Evolutionary conservation across 306 rosid species (phyloP).

Genomic region (Prunus kanzakura): DNA sequence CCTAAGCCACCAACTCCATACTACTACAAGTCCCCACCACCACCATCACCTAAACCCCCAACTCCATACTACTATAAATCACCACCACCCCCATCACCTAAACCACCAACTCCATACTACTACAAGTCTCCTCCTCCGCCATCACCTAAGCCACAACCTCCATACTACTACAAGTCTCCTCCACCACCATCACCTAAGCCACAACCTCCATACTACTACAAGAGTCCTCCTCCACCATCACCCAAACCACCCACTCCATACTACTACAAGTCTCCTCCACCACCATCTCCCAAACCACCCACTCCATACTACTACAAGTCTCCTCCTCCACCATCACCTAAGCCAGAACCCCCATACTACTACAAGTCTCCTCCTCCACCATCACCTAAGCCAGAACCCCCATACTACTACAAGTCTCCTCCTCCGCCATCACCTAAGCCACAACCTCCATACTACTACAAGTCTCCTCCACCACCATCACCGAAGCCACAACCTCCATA

Average conservation of each 20-base stretch:
- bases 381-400: not conserved
- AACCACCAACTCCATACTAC: not conserved
- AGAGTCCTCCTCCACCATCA: constrained; percentile 23
- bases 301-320: constrained; percentile 43
- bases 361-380: constrained; percentile 45
- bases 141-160: constrained; percentile 10
- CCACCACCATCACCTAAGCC: constrained; percentile 36
- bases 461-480: not conserved
- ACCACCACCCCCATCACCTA: not conserved
- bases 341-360: constrained; percentile 13
- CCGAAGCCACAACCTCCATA: not conserved
- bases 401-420: constrained; percentile 15
- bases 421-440: not conserved
- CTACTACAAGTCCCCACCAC: not conserved
- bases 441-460: not conserved
- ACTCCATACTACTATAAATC: not conserved
- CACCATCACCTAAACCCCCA: not conserved
- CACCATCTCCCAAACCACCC: constrained; percentile 16
- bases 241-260: not conserved
- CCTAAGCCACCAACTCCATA: not conserved
- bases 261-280: constrained; percentile 15
- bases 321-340: constrained; percentile 39
- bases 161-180: constrained; percentile 43
- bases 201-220: constrained; percentile 26
- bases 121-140: constrained; percentile 26